Conservation (phyloP, 768 basidiomycete genomes). For the Solioccasus polychromus region DNA sequence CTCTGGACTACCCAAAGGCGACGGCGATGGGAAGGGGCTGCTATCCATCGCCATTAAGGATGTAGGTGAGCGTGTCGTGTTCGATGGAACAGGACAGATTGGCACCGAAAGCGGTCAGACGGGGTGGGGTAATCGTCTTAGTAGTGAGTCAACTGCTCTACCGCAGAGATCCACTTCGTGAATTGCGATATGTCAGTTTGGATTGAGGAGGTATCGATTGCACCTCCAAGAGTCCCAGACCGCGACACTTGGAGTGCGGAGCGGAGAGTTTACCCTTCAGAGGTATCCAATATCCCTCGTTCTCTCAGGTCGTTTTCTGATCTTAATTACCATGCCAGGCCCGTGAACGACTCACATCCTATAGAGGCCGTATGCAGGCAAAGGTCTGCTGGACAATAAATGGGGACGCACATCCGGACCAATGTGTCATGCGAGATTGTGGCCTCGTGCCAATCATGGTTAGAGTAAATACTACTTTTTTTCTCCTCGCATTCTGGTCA, state of each 20-base stretch:
- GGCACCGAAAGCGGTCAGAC: constrained; percentile 50
- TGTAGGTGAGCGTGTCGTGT: constrained; percentile 89
- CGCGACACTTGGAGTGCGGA: constrained; percentile 74
- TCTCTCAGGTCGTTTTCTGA: constrained; percentile 5
- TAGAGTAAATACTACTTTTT: constrained; percentile 55
- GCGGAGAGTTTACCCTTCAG: constrained; percentile 80
- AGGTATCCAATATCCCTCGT: constrained; percentile 49
- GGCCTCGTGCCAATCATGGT: constrained; percentile 97
- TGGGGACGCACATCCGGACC: constrained; percentile 59
- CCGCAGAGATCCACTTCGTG: constrained; percentile 8
- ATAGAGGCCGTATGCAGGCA: constrained; percentile 85
- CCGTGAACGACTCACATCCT: constrained; percentile 89
- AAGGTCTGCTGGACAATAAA: constrained; percentile 83
- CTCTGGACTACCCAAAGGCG: constrained; percentile 70
- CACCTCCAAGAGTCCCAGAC: constrained; percentile 83
- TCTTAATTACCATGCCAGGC: constrained; percentile 48
- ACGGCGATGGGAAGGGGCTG: constrained; percentile 77
- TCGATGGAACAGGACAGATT: constrained; percentile 66
- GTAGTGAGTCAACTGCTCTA: constrained; percentile 52
- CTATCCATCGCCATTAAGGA: constrained; percentile 77
- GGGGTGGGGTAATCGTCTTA: constrained; percentile 81
- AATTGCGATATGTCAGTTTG: constrained; percentile 58
- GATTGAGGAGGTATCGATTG: constrained; percentile 83
- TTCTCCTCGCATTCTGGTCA: not conserved
- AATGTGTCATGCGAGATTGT: constrained; percentile 75